Evolutionary conservation across 306 rosid genomes (phyloP).

Genomic region (Sicyos baderoa): DNA sequence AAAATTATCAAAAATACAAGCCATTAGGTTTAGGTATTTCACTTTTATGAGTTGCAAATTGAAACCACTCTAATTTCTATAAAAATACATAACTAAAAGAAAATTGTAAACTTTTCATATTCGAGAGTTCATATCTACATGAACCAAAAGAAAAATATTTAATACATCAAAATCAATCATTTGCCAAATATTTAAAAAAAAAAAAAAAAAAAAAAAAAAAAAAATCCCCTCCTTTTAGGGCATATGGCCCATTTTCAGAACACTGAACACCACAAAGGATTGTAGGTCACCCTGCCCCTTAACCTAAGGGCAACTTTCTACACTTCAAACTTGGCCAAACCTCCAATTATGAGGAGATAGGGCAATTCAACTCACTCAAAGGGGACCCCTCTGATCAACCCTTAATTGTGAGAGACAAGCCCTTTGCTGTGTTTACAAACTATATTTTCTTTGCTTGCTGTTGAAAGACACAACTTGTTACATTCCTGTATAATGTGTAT

Average conservation of each 20-base stretch:
- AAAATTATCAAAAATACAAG: too few species aligned
- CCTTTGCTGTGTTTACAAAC: conserved; percentile 1
- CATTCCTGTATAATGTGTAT: conserved; percentile 5
- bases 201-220: background rate
- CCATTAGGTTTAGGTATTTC: too few species aligned
- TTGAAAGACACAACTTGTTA: background rate
- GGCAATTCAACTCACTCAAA: background rate
- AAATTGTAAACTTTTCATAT: too few species aligned
- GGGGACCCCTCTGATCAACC: background rate
- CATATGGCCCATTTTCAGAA: conserved; percentile 9
- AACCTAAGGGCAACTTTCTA: background rate
- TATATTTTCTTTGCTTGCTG: conserved; percentile 2
- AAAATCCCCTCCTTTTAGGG: background rate
- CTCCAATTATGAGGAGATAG: background rate
- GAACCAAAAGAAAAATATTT: background rate
- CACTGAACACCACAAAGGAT: background rate
- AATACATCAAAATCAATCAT: conserved; percentile 10
- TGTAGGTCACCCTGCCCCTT: conserved; percentile 5
- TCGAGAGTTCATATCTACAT: too few species aligned
- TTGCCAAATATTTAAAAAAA: background rate
- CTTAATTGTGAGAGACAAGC: background rate
- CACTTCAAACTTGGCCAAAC: background rate
- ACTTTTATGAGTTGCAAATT: too few species aligned
- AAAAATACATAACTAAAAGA: too few species aligned
- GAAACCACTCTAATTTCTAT: too few species aligned